A percentile compares a stretch with the other conserved stretches of the same genome.
Conservation (phyloP, 305 asterid genomes). For the Solanum aculeatissimum region DNA sequence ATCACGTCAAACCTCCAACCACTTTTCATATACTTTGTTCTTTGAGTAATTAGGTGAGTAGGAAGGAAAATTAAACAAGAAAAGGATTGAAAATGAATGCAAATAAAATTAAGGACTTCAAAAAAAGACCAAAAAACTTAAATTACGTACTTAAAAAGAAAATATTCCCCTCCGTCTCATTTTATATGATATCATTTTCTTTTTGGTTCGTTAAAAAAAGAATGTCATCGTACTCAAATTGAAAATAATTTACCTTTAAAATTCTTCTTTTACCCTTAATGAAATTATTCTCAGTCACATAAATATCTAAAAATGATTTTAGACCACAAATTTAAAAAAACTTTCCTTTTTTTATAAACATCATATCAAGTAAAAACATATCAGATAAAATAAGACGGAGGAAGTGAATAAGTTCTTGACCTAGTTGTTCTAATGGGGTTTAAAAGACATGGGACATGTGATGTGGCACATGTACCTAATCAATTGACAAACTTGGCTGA, state of each 20-base stretch:
- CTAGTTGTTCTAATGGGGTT: background rate
- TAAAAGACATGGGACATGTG: background rate
- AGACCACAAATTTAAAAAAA: too few species aligned
- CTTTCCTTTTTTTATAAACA: too few species aligned
- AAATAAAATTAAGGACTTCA: background rate
- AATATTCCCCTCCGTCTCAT: too few species aligned
- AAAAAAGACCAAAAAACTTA: background rate
- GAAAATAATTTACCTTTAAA: too few species aligned
- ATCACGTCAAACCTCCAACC: background rate
- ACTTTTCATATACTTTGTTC: background rate
- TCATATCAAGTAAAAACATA: too few species aligned
- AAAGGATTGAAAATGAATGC: background rate
- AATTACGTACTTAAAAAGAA: background rate
- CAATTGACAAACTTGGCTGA: conserved; percentile 1
- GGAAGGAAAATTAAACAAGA: background rate
- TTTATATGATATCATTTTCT: too few species aligned
- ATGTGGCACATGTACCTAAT: conserved; percentile 3
- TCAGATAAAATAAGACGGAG: too few species aligned
- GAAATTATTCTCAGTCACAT: too few species aligned
- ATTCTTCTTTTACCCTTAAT: too few species aligned
- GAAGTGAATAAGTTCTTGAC: background rate
- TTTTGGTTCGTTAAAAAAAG: too few species aligned
- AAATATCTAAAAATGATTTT: too few species aligned
- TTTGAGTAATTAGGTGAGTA: background rate
- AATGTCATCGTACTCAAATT: too few species aligned